A percentile compares a stretch with the other conserved stretches of the same genome.
Conservation (phyloP, 169 alveolate genomes). For the Pseudocohnilembus persalinus region DNA sequence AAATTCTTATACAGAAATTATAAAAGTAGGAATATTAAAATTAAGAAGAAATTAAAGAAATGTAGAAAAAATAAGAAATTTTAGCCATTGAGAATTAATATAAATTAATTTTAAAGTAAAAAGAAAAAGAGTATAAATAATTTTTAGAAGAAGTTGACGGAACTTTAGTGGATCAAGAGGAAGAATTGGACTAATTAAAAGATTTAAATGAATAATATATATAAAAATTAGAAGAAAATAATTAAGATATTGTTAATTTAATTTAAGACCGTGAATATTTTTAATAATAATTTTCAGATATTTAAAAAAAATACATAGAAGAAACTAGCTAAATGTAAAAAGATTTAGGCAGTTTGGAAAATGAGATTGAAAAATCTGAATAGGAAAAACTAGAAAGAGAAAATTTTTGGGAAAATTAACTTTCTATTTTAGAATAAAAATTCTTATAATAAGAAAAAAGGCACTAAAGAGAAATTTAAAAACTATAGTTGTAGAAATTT, state of each 20-base stretch:
- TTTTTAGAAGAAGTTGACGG: conserved; percentile 41
- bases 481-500: no score
- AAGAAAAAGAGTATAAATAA: conserved; percentile 40
- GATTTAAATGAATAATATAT: conserved; percentile 12
- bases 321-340: no score
- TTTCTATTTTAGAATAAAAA: no score
- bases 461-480: no score
- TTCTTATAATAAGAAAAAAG: no score
- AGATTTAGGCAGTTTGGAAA: no score
- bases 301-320: no score
- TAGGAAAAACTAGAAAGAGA: no score
- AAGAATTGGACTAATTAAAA: conserved; percentile 45
- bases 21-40: conserved; percentile 14
- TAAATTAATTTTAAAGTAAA: conserved; percentile 1
- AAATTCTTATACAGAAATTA: conserved; percentile 6
- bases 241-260: conserved; percentile 4
- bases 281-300: no score
- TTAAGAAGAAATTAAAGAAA: neutral
- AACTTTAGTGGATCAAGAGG: conserved; percentile 40
- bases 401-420: no score
- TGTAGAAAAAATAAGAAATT: conserved; percentile 4
- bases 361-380: no score
- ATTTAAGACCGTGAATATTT: no score
- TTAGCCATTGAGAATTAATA: neutral
- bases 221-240: neutral